A percentile compares a stretch with the other conserved stretches of the same genome.
Evolutionary conservation across 495 filamentous ascomycete species (phyloP).

Genomic region (Hyaloscypha variabilis): DNA sequence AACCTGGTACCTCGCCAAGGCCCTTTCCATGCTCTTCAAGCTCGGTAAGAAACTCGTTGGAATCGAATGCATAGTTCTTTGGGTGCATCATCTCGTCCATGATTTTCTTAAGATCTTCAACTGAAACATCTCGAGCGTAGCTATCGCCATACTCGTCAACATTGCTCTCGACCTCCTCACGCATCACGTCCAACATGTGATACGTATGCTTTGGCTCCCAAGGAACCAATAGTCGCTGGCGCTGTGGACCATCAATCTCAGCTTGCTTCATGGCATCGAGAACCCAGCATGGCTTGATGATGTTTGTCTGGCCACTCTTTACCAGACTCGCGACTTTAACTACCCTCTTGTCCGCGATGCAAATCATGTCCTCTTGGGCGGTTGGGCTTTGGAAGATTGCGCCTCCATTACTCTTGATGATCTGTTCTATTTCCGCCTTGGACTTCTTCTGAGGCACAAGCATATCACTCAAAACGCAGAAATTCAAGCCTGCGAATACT

Average conservation of each 20-base stretch:
- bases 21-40: slow-evolving; percentile 59
- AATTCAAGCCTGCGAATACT: slow-evolving; percentile 75
- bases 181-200: slow-evolving; percentile 33
- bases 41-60: slow-evolving; percentile 49
- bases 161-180: slow-evolving; percentile 45
- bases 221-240: slow-evolving; percentile 62
- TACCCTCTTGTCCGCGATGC: slow-evolving; percentile 80
- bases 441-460: slow-evolving; percentile 59
- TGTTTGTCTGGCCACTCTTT: slow-evolving; percentile 66
- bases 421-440: slow-evolving; percentile 80
- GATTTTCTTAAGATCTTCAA: slow-evolving; percentile 65
- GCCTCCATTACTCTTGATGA: slow-evolving; percentile 90
- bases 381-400: slow-evolving; percentile 73
- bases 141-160: slow-evolving; percentile 83
- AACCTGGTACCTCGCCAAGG: slow-evolving; percentile 53
- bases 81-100: slow-evolving; percentile 46
- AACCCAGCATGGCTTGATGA: slow-evolving; percentile 83
- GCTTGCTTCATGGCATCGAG: slow-evolving; percentile 67
- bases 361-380: slow-evolving; percentile 60
- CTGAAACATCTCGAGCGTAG: slow-evolving; percentile 70
- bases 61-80: slow-evolving; percentile 23
- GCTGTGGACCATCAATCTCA: slow-evolving; percentile 58
- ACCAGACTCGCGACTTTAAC: slow-evolving; percentile 85
- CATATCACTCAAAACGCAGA: slow-evolving; percentile 63
- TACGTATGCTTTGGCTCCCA: slow-evolving; percentile 67